Percentiles rank a stretch among this genome's conserved stretches.
These are phyloP conservation scores for Colletotrichum phormii DNA, from an alignment of 2,329 filamentous ascomycete genomes.

Conservation along the genomic window DNA sequence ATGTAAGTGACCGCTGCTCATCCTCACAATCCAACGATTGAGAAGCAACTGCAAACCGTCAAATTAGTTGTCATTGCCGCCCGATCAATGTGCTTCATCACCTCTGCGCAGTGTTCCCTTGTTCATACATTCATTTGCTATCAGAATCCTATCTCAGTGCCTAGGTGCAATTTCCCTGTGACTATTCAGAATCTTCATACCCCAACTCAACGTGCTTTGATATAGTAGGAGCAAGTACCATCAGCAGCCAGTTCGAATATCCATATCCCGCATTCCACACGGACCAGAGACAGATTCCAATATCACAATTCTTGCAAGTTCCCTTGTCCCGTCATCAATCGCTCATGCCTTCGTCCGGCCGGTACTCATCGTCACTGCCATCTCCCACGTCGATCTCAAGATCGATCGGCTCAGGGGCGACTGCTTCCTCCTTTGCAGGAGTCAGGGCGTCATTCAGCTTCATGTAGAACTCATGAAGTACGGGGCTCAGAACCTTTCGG, in stretches of 20 bases:
- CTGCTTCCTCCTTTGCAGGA: neutral
- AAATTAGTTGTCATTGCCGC: neutral
- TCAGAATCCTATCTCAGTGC: neutral
- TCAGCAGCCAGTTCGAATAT: neutral
- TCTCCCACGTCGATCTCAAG: neutral
- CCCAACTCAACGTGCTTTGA: neutral
- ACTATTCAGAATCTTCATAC: neutral
- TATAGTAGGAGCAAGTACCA: neutral
- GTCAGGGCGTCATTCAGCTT: neutral
- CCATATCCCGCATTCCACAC: neutral
- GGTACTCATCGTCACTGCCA: neutral
- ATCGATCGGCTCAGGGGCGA: neutral
- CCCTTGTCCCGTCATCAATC: neutral
- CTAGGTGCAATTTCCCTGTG: neutral
- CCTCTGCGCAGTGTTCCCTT: neutral
- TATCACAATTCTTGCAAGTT: neutral
- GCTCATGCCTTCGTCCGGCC: neutral
- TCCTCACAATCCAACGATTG: neutral
- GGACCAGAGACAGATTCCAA: neutral
- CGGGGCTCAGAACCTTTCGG: conserved; percentile 9
- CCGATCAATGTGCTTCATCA: neutral
- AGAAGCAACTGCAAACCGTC: neutral
- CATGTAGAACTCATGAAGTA: conserved; percentile 7
- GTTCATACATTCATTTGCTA: neutral
- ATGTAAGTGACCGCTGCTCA: neutral